Evolutionary conservation across 805 yeast genomes (phyloP), one percentile per base, ranked within the genome.

Genomic region (Ogataea paraovalis): DNA sequence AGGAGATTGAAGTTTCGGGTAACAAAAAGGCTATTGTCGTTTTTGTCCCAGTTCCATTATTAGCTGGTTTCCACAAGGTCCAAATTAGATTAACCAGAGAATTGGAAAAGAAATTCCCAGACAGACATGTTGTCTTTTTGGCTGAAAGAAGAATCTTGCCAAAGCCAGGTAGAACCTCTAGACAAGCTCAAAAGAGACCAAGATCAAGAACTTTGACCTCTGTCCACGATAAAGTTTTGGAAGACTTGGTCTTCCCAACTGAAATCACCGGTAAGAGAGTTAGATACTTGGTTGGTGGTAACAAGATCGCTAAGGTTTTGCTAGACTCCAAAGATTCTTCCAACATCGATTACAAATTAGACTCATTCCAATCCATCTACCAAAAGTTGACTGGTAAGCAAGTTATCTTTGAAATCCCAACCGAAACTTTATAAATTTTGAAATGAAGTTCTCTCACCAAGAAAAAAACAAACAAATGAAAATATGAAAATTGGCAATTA

Each of bases 61-160:
- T 90, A 73, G 68, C 82, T 63, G 84, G 85, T 64, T 89, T 89
- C 92, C 97, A 91, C 88, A 89, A 85, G 80, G 96, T 92, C 70
- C 99, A 92, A 83, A 82, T 82, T 68, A 87, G 91, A 79, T 85
- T 92, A 74, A 89, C 97, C 80, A 92, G 98, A 80, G 99, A 92
- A 83, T 87, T 92, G 75, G 99, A 92, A 82, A 92, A 92, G 95
- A 92, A 94, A 82, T 94, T 92, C 91, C 95, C 97, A 74, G 99
- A 92, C 84, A 88, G 96, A 76, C 97, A 94, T 76, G 97, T 92
- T 76, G 92, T 94, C 68, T 89, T 92, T 89, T 85, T 92, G 73
- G 98, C 97, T 72, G 98, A 92, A 83, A 89, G 99, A 82, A 89
- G 97, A 81, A 94, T 92, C 80, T 83, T 94, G 73, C 97, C 98